Conservation (phyloP, 1,284 basidiomycete species). For the Heimioporus punctisporus region DNA sequence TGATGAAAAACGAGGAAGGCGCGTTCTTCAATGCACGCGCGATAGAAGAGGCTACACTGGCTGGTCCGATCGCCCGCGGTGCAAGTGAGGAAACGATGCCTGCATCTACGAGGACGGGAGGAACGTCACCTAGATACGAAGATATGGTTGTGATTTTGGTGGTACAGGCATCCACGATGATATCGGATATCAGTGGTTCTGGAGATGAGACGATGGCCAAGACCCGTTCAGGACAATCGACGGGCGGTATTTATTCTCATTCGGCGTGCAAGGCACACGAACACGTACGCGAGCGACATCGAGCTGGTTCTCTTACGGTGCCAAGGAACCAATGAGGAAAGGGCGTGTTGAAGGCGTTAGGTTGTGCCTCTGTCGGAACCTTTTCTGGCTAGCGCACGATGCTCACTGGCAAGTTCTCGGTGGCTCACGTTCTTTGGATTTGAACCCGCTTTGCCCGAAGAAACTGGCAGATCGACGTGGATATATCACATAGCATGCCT, state of each 20-base stretch:
- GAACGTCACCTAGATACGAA: slow-evolving; percentile 35
- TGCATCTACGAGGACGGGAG: slow-evolving; percentile 28
- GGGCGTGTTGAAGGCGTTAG: slow-evolving; percentile 48
- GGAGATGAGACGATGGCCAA: slow-evolving; percentile 46
- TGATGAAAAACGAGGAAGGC: slow-evolving; percentile 30
- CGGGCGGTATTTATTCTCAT: slow-evolving; percentile 54
- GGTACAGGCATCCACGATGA: slow-evolving; percentile 52
- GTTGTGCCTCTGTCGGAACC: slow-evolving; percentile 27
- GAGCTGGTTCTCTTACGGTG: slow-evolving; percentile 53
- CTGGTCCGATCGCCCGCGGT: slow-evolving; percentile 32
- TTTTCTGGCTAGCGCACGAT: slow-evolving; percentile 6
- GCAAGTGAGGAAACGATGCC: slow-evolving; percentile 25
- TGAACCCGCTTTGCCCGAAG: slow-evolving; percentile 47
- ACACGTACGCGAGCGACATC: slow-evolving; percentile 61
- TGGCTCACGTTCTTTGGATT: slow-evolving; percentile 37
- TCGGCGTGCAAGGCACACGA: slow-evolving; percentile 52
- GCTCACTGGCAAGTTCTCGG: neutral
- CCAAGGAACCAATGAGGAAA: slow-evolving; percentile 64
- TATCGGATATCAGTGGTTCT: slow-evolving; percentile 32
- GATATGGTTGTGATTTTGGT: slow-evolving; percentile 37
- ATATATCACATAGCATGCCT: slow-evolving; percentile 28
- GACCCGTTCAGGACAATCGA: slow-evolving; percentile 58
- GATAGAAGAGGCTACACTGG: slow-evolving; percentile 41
- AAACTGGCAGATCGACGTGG: slow-evolving; percentile 46
- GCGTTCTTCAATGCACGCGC: slow-evolving; percentile 42